Percentiles rank a stretch among this genome's conserved stretches.
These are phyloP conservation scores for Solanum paucissectum DNA, from an alignment of 257 asterid genomes.

Conservation along the genomic window DNA sequence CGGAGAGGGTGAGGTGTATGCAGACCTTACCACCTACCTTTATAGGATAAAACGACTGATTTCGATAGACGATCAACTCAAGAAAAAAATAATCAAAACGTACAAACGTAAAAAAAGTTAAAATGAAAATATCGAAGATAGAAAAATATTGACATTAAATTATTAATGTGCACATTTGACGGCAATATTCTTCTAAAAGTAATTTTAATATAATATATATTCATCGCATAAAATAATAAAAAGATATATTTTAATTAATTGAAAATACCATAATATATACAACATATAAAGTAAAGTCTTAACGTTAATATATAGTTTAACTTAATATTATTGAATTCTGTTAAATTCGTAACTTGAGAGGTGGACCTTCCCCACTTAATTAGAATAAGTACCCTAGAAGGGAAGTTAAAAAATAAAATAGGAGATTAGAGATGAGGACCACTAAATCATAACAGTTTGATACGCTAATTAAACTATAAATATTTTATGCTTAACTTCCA, in stretches of 20 bases:
- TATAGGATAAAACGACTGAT: not conserved
- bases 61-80: not conserved
- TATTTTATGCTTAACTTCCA: conserved; percentile 9
- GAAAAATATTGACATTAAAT: not conserved
- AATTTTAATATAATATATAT: too few species aligned
- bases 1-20: fast-evolving
- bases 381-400: not conserved
- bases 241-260: not conserved
- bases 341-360: too few species aligned
- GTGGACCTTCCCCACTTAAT: not conserved
- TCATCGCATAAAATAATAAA: too few species aligned
- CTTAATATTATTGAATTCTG: not conserved
- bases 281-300: not conserved
- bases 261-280: not conserved
- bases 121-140: not conserved
- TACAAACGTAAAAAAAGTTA: too few species aligned
- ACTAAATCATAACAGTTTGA: conserved; percentile 41
- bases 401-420: not conserved
- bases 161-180: not conserved
- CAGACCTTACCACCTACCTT: not conserved
- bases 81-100: not conserved
- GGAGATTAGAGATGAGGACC: conserved; percentile 32
- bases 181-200: not conserved
- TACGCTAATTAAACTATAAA: conserved; percentile 13
- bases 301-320: not conserved